These are phyloP conservation scores for Trypanosoma grayi DNA, from an alignment of 208 protist species.

Conservation along the genomic window DNA sequence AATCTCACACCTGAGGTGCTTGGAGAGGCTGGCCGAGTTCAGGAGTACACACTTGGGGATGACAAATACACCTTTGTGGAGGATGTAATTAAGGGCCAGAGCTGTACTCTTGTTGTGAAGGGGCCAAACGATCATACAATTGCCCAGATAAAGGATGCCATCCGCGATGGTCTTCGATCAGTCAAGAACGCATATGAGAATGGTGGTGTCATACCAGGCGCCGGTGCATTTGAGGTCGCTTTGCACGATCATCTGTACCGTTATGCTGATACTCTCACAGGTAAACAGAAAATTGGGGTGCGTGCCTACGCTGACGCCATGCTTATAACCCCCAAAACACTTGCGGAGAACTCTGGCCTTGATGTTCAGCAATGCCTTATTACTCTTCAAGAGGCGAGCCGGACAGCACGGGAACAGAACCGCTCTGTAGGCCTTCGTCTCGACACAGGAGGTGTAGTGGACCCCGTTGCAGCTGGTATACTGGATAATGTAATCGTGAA, in stretches of 20 bases:
- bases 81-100: conserved; percentile 94
- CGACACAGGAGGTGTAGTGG: conserved; percentile 95
- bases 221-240: conserved; percentile 98
- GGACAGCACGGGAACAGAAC: conserved; percentile 52
- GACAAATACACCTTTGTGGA: conserved; percentile 99
- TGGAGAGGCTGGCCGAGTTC: conserved; percentile 97
- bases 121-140: conserved; percentile 99
- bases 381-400: conserved; percentile 92
- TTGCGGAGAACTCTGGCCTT: conserved; percentile 98
- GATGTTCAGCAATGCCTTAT: conserved; percentile 98
- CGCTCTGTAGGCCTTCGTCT: conserved; percentile 96
- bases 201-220: conserved; percentile 94
- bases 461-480: conserved; percentile 94
- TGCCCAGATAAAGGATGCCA: conserved; percentile 98
- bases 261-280: conserved; percentile 81
- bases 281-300: conserved; percentile 96
- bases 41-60: conserved; percentile 98
- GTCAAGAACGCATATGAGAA: conserved; percentile 99
- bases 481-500: conserved; percentile 99
- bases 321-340: conserved; percentile 98
- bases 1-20: conserved; percentile 94
- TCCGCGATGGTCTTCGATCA: conserved; percentile 98
- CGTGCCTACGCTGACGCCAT: conserved; percentile 99
- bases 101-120: conserved; percentile 99
- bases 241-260: conserved; percentile 92